Evolutionary conservation across 2,329 filamentous ascomycete species (phyloP), one percentile per base, ranked within the genome.

Genomic region (Xylariaceae sp.): DNA sequence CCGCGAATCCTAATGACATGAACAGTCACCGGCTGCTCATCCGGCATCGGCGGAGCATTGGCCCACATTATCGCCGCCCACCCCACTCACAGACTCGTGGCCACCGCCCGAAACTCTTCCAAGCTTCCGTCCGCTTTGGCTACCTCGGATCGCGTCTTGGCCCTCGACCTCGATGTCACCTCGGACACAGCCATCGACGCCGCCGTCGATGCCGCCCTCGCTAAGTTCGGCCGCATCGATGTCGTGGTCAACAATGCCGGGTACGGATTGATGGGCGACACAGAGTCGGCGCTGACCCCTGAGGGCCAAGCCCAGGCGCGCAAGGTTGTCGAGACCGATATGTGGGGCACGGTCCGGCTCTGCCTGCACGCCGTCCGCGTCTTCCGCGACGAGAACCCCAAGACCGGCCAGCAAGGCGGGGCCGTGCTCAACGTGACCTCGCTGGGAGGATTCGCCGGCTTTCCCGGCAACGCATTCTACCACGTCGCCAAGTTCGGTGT

Each of bases 1-100:
- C n/a, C n/a, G n/a, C 27, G 24, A 37, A 13, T 40, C 51, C 48
- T 62, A 54, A 67, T 37, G 15, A 29, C 35, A 32, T 20, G 6
- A 13, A 41, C 10, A 79, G 76, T 79, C 16, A 79, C 77, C 29
- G 78, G 79, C 13, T 80, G 76, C 59, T 81, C 79, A 0, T 74
- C 71, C 0, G 78, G 79, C 10, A 77, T 81, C 6, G 78, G 78
- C 35, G 66, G 66, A 26, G 68, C 67, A 1, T 63, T 81, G 16
- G 73, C 73, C 10, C 62, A 60, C 16, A 64, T 72, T 16, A 61
- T 79, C 33, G 68, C 73, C 9, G 67, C 58, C 50, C 70, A 75
- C 32, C 66, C 72, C 1, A 61, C 55, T 21, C 69, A 77, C 23
- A 73, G 74, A 39, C 61, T 81, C 2, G 70, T 81, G 21, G 77